Conservation (phyloP, 352 stramenopile genomes). For the Globisporangium radiosum region DNA sequence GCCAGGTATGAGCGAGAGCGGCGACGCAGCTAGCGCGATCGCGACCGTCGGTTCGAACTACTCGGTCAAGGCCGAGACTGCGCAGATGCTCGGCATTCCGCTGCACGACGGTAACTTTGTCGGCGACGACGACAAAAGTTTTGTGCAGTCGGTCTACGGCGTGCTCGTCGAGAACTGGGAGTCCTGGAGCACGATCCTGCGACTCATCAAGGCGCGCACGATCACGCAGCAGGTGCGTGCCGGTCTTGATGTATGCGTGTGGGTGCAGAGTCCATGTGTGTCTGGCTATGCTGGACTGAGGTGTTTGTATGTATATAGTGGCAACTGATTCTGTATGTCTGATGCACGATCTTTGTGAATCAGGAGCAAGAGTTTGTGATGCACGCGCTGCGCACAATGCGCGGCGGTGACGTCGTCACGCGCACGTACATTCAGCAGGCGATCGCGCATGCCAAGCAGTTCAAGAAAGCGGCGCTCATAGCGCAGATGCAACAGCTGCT, state of each 20-base stretch:
- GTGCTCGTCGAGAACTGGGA: conserved; percentile 83
- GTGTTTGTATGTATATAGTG: not conserved
- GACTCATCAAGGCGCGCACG: conserved; percentile 62
- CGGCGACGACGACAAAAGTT: conserved; percentile 40
- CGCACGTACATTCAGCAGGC: conserved; percentile 72
- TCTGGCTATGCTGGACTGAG: not conserved
- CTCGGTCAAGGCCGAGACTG: conserved; percentile 70
- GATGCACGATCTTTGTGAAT: no score
- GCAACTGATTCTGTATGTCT: no score
- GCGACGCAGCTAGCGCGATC: conserved; percentile 51
- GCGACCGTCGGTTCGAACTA: conserved; percentile 66
- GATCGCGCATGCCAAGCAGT: conserved; percentile 51
- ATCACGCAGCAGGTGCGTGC: conserved; percentile 58
- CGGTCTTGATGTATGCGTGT: not conserved
- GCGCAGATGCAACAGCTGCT: conserved; percentile 37
- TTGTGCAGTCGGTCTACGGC: conserved; percentile 62
- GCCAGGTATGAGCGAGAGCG: conserved; percentile 52
- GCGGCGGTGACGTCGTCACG: conserved; percentile 46
- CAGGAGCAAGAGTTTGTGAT: conserved; percentile 80
- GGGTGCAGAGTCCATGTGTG: no score
- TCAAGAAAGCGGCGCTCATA: conserved; percentile 61
- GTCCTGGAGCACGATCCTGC: conserved; percentile 76
- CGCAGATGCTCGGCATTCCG: conserved; percentile 73
- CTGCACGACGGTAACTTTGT: conserved; percentile 57
- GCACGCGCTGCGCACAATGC: conserved; percentile 62